Base-by-base conservation (phyloP, 2,329 filamentous ascomycete species). In the Ophiobolus disseminans region DNA sequence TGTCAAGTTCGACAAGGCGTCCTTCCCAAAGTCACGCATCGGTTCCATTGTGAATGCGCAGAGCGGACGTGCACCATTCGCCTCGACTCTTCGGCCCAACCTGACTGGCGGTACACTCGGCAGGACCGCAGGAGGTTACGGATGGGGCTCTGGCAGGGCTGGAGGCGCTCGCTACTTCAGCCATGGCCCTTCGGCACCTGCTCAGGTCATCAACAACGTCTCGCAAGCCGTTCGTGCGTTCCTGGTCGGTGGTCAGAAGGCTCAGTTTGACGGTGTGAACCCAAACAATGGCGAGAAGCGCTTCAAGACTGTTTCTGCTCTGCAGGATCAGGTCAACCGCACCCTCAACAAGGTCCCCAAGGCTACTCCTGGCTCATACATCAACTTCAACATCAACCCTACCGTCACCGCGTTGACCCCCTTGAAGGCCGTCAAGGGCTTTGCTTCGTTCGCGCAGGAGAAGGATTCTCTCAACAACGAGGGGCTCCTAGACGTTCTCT, bases 181-280 rank as follows among this genome's bases (percentile, higher is more conserved):
- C 1, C 92, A 97, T 75, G 84, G 86, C 1, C 91, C 93, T 1
- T 88, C 90, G 8, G 85, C 87, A 6, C 91, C 91, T 30, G 91
- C 92, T 1, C 90, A 97, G 72, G 91, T 97, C 37, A 84, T 97
- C 41, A 89, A 94, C 73, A 96, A 96, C 74, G 93, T 97, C n/a
- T 96, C 91, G 10, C 87, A 91, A 62, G 94, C 91, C 4, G 87
- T 97, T 66, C 86, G 94, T 44, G 92, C 91, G 10, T 97, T 99
- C 75, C 88, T 90, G 76, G 81, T 96, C n/a, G 91, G 89, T 0
- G 94, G 94, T 0, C 86, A 96, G 66, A 94, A 92, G 72, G 87
- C 89, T 8, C 88, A 89, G 48, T 97, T 92, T 63, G 89, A 96
- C 69, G 93, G 93, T 10, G 72, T 88, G 34, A 86, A 87, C 45